Conservation (phyloP, 495 filamentous ascomycete genomes). For the Extremus antarcticus region DNA sequence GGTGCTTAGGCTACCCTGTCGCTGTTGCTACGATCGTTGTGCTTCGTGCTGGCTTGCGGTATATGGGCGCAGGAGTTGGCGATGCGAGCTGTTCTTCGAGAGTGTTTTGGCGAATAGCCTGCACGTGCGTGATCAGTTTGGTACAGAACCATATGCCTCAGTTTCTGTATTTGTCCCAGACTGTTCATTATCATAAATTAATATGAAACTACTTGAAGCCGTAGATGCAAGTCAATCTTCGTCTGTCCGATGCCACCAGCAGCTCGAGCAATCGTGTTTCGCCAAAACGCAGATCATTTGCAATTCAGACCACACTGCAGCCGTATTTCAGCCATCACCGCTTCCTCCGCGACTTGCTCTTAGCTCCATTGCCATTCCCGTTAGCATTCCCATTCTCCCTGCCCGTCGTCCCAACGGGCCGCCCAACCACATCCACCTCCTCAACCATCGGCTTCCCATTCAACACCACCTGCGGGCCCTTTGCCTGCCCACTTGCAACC, state of each 20-base stretch:
- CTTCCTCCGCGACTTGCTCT: background rate
- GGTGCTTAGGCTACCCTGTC: background rate
- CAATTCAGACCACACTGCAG: background rate
- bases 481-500: conserved; percentile 2
- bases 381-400: background rate
- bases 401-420: background rate
- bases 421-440: background rate
- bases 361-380: background rate
- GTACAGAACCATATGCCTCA: too few species aligned
- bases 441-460: conserved; percentile 10
- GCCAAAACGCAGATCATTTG: background rate
- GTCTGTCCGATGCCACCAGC: too few species aligned
- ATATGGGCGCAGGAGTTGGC: too few species aligned
- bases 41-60: too few species aligned
- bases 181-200: background rate
- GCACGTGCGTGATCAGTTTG: too few species aligned
- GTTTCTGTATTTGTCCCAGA: too few species aligned
- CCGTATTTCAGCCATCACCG: background rate
- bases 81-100: too few species aligned
- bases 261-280: background rate
- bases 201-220: background rate
- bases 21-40: background rate
- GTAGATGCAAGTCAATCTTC: background rate
- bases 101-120: too few species aligned
- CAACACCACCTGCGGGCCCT: conserved; percentile 5